phyloP scores from a whole-genome alignment of 2,329 filamentous ascomycete genomes.

The Trichoderma cornu-damae region DNA sequence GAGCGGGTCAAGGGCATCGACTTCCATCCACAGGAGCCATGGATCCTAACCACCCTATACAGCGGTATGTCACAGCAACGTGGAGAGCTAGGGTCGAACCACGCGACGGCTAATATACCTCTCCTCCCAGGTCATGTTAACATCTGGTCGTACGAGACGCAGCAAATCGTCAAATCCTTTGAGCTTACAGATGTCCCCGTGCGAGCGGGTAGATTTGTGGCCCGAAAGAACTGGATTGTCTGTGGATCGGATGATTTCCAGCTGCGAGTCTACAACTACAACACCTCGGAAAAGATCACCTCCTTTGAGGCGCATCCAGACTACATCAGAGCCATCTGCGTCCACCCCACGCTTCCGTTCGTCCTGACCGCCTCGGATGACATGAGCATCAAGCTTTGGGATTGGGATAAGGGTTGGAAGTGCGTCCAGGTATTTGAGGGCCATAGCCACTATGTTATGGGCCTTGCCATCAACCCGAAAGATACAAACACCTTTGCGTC shows the following conservation, averaged over 20 bases:
- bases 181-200: constrained; percentile 98
- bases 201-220: constrained; percentile 90
- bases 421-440: constrained; percentile 96
- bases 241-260: constrained; percentile 92
- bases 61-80: constrained; percentile 58
- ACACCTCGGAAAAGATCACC: constrained; percentile 97
- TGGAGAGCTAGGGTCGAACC: background rate
- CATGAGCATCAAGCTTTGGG: constrained; percentile 98
- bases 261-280: constrained; percentile 93
- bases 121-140: constrained; percentile 77
- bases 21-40: constrained; percentile 95
- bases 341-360: constrained; percentile 93
- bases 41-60: constrained; percentile 93
- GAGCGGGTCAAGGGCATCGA: constrained; percentile 97
- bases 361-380: constrained; percentile 95
- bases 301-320: constrained; percentile 97
- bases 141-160: constrained; percentile 98
- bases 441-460: constrained; percentile 96
- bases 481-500: constrained; percentile 89
- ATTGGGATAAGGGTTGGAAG: constrained; percentile 98
- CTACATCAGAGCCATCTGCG: constrained; percentile 93
- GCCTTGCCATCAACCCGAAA: constrained; percentile 93
- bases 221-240: constrained; percentile 98
- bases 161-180: constrained; percentile 97
- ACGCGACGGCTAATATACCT: background rate